Evolutionary conservation across 1,139 yeast species (phyloP), one percentile per base, ranked within the genome.

Genomic region (Hansenula sp.): DNA sequence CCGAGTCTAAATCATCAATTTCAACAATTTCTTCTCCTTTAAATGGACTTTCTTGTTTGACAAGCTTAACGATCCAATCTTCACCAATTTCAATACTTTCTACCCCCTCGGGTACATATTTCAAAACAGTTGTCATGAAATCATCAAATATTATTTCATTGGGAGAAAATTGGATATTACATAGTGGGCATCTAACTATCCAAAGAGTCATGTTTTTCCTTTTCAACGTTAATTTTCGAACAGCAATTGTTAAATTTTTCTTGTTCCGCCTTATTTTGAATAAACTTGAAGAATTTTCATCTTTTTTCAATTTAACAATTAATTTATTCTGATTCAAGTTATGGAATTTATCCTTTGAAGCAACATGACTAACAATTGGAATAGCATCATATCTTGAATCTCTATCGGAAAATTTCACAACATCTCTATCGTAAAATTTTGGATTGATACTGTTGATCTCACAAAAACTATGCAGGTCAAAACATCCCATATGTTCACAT

Each of bases 101-200:
- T 2, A 45, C 46, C 4, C 33, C 37, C 2, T 30, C 6, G 1
- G 48, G 46, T 27, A 45, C 46, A 13, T 45, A 41, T 5, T 36
- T 13, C 37, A 55, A 6, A 2, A 55, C 28, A n/a, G 38, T 28
- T 0, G 41, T 36, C 53, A 54, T 53, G 36, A 50, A 56, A 37
- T 54, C 60, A 40, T 56, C 60, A 41, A 46, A 50, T 2, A 53
- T 32, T 31, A 56, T 34, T 7, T 54, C 58, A 13, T 35, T 27
- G 2, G 53, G 46, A 1, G 2, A 6, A 33, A 52, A 51, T 3
- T 24, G 15, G 2, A 47, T 17, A 38, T 49, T 41, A 43, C 60
- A 56, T 13, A 56, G 32, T 1, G 60, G 59, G 41, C 60, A 56
- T 40, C 35, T 46, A 8, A 35, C 12, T 6, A 15, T 9, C 24